phyloP scores from a whole-genome alignment of 371 early-diverging fungal species.

The Dinochytrium kinnereticum region DNA sequence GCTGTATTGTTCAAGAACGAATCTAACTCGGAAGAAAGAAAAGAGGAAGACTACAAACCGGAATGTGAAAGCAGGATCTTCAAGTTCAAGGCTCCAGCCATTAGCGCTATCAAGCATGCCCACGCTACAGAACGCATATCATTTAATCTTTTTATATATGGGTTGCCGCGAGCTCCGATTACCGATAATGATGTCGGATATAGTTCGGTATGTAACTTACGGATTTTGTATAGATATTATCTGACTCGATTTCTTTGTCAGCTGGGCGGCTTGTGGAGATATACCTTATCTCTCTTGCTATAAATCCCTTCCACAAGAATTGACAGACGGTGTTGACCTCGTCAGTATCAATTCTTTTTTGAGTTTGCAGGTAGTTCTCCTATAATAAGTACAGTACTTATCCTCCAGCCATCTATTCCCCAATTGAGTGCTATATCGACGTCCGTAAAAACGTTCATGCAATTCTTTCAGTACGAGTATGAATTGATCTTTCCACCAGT shows the following conservation, averaged over 20 bases:
- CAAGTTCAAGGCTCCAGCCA: not conserved
- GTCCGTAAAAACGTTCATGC: not conserved
- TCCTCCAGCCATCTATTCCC: not conserved
- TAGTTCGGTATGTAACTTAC: constrained; percentile 10
- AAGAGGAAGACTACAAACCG: not conserved
- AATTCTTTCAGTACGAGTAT: not conserved
- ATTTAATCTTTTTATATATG: constrained; percentile 18
- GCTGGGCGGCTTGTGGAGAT: not conserved
- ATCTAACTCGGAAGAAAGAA: not conserved
- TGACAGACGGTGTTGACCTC: too few relatives aligned
- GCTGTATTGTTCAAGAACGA: not conserved
- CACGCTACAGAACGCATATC: not conserved
- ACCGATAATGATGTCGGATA: constrained; percentile 22
- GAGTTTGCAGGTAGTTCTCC: not conserved
- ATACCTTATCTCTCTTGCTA: not conserved
- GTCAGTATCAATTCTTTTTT: too few relatives aligned
- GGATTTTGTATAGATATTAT: not conserved
- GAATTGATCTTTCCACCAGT: not conserved
- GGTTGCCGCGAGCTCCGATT: constrained; percentile 22
- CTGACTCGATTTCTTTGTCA: not conserved
- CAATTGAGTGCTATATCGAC: not conserved
- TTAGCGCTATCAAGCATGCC: not conserved
- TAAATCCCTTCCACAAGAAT: not conserved
- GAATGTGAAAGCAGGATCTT: not conserved
- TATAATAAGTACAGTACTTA: not conserved